Evolutionary conservation across 768 basidiomycete species (phyloP), one percentile per base, ranked within the genome.

Genomic region (Asterophora lycoperdoides): DNA sequence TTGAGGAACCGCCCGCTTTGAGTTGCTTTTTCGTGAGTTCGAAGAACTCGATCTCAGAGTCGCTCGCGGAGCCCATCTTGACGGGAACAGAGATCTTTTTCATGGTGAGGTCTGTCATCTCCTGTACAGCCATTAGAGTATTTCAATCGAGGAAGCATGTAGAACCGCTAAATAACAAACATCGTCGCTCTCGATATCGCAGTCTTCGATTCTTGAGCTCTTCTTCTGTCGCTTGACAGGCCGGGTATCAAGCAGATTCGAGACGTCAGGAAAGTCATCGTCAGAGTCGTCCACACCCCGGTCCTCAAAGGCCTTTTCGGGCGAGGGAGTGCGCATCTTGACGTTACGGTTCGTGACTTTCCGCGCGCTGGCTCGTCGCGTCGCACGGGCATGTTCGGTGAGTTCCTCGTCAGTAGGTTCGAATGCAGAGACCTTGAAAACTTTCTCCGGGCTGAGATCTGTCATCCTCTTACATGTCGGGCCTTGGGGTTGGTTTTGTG

Each of bases 401-500:
- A 87, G 57, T 47, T 87, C 84, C 32, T 81, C 76, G 3, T 74
- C 73, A 0, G 78, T 72, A 0, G 89, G 86, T 56, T 85, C 79
- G 58, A 93, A 92, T 0, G 86, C 86, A 1, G 66, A 62, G 1
- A 81, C 72, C 38, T 72, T 72, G 75, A 86, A 93, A 23, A 84
- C 66, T 45, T 74, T 75, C 20, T 65, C 64, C 8, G 69, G 64
- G 7, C 67, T 66, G 14, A 79, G 68, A 52, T 86, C 79, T 45
- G 78, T 74, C 72, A 83, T 81, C 57, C 74, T 75, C 59, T 81
- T 79, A 66, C 90, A 93, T 1, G 70, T 78, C 7, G 83, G 84
- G 61, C 86, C 83, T 84, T 23, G 23, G 23, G 6, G 30, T 5
- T n/a, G 13, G 39, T 15, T 45, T 38, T 39, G 28, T 44, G 15